Percentiles rank a stretch among this genome's conserved stretches.
These are phyloP conservation scores for Misopates orontium DNA, from an alignment of 257 asterid species.

Conservation along the genomic window DNA sequence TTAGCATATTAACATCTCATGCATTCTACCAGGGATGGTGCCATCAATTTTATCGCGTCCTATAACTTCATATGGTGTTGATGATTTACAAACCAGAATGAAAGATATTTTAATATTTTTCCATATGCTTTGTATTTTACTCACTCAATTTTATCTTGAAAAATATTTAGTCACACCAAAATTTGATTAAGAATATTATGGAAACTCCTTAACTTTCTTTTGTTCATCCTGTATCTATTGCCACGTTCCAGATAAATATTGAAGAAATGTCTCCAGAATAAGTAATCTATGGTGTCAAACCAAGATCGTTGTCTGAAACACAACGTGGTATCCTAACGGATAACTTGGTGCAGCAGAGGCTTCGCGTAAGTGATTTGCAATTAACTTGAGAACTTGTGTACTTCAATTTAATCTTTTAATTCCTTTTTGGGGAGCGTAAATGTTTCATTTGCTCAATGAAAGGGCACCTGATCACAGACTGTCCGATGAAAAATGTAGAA, in stretches of 20 bases:
- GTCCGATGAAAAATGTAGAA: too few relatives aligned
- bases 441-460: too few relatives aligned
- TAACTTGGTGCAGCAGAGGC: constrained; percentile 28
- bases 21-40: too few relatives aligned
- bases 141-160: background rate
- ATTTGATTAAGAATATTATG: constrained; percentile 16
- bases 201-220: background rate
- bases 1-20: too few relatives aligned
- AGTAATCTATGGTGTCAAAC: constrained; percentile 18
- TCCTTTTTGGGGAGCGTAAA: too few relatives aligned
- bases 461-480: too few relatives aligned
- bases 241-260: constrained; percentile 29
- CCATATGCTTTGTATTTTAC: background rate
- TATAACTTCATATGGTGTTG: background rate
- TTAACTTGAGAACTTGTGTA: constrained; percentile 13
- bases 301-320: too few relatives aligned
- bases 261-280: constrained; percentile 29
- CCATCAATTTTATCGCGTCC: too few relatives aligned
- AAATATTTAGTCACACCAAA: background rate
- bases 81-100: background rate
- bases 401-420: too few relatives aligned
- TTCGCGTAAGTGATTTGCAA: constrained; percentile 28
- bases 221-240: constrained; percentile 18
- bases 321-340: constrained; percentile 19
- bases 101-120: background rate